Base-by-base conservation (phyloP, 768 basidiomycete genomes). In the Hemileccinum impolitum region DNA sequence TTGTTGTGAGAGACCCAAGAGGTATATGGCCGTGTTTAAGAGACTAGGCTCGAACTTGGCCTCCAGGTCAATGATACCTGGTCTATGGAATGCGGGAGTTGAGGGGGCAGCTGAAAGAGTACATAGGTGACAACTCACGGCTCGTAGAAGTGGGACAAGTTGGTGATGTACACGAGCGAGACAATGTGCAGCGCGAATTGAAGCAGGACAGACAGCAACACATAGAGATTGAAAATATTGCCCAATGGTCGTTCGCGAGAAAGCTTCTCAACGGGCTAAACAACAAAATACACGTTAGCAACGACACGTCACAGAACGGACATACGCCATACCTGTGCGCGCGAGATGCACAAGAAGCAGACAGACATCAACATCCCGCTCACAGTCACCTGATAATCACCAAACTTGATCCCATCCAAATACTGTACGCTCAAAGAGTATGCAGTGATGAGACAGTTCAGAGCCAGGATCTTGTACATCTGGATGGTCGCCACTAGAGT, bases 401-500 rank as follows among this genome's bases (percentile, higher is more conserved):
- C 96, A 68, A 94, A 97, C 70, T 98, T 98, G 78, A 99, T 97
- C 17, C 96, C 96, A 55, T 98, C 95, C 2, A 99, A 76, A 63
- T 99, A 97, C 67, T 95, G 94, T 26, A 98, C 96, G 57, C 90
- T 94, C 52, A 98, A 75, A 65, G 91, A 94, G 72, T 95, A 98
- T n/a, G 96, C 96, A 3, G 94, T 95, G 69, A 98, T 99, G 36
- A 99, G 75, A 63, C 96, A 98, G 65, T 98, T 99, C 48, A 99
- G 73, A 1, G 95, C 96, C 32, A 99, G 75, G 57, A 99, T 99
- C 75, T 97, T 96, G 82, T 97, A 99, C 96, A 99, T 99, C 72
- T 99, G 96, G 46, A 95, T 88, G 3, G 96, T 99, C 2, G 96
- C 96, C 39, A 98, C 96, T 15, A 99, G 82, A 1, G 96, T 99